Evolutionary conservation across 2,329 filamentous ascomycete species (phyloP), one percentile per base, ranked within the genome.

Genomic region (Xylaria arbuscula): DNA sequence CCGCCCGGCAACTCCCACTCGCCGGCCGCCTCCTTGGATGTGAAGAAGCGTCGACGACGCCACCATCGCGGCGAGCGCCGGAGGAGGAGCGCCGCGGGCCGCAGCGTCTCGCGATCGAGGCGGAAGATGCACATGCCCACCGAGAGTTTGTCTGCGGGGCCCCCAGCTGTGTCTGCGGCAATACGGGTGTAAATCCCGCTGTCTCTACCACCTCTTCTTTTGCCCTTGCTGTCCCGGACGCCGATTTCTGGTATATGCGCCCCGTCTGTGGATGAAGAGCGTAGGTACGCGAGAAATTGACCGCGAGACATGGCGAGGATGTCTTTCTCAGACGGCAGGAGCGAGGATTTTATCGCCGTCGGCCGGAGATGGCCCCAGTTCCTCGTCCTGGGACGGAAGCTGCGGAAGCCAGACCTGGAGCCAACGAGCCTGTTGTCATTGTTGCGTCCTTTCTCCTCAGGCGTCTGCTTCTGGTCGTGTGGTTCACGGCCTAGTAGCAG

Each of bases 251-350:
- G 28, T 28, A 28, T 4, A 7, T 19, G 45, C 19, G 17, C 5
- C 28, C 10, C 38, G 19, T 58, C 51, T 68, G 54, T 40, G 47
- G 19, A 28, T 24, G 36, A 51, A 63, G 45, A 32, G 51, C 58
- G 58, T 69, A 71, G 19, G 64, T 68, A 54, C 55, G 48, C 65
- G n/a, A 77, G 67, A 63, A 72, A 78, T 64, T 75, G 70, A 24
- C 70, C 70, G n/a, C 74, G 73, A 24, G 76, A 78, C 76, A 78
- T 78, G 62, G 76, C 75, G 10, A 78, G 69, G 11, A 75, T 70
- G 48, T 67, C 66, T 63, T 77, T 78, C 58, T 78, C 73, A 42
- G 66, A 66, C 32, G 72, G 71, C 36, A 72, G 71, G 7, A 78
- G 72, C 32, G 71, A 71, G 32, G 75, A 62, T 50, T 64, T 47